Base-by-base conservation (phyloP, 768 basidiomycete species). In the Tulasnella sp. region DNA sequence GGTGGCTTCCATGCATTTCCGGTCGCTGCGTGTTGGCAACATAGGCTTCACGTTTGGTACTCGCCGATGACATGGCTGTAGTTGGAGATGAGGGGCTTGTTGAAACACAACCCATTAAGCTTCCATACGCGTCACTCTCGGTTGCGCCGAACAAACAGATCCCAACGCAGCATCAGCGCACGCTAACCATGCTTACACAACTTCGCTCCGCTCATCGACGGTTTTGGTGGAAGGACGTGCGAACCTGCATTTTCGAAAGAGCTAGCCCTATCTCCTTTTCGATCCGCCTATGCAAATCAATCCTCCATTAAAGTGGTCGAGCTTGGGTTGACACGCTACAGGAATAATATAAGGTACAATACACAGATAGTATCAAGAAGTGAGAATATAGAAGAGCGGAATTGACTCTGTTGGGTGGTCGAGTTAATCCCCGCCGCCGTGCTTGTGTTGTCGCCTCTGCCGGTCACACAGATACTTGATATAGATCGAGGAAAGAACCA, bases 381-480 rank as follows among this genome's bases (percentile, higher is more conserved):
- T 54, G 50, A 54, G 44, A 54, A 31, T 37, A 69, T 5, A 69
- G 3, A 7, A n/a, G n/a, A 6, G 2, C 9, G 34, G 1, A 11
- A 22, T 31, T 34, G 34, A 69, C 2, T 34, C 34, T 9, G 18
- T n/a, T 14, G 11, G n/a, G 64, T 37, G 28, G 64, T 12, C 28
- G 34, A n/a, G 64, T 31, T 37, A 69, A 12, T 12, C 64, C 6
- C 64, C 28, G 14, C 64, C 34, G 64, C 64, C 22, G 4, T 31
- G 22, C 24, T 3, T 7, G 14, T 42, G 28, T 40, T 75, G 37
- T 44, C 74, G 42, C 40, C 74, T 40, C 40, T 42, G 5, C 44
- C 75, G 24, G 54, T 76, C 75, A 18, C 54, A 37, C 2, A 76
- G 75, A n/a, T 76, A 76, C 75, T 44, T 50, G 28, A 76, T 50